Evolutionary conservation across 2,329 filamentous ascomycete genomes (phyloP).

Genomic region (Aspergillus niger): DNA sequence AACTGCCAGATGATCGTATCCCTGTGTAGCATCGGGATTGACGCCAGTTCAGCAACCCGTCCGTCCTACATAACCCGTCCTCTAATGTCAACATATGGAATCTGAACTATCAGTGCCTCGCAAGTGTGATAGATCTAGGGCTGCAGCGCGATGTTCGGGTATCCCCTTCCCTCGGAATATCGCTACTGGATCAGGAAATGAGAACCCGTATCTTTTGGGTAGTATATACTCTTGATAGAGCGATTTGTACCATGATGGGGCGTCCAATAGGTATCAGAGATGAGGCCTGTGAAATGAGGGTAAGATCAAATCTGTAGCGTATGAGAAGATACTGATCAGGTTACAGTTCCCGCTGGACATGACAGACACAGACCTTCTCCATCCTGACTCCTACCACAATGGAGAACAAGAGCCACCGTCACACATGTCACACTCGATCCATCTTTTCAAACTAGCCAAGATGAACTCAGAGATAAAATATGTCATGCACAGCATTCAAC

Average conservation of each 20-base stretch:
- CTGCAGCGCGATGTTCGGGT: slow-evolving; percentile 54
- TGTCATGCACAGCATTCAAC: slow-evolving; percentile 56
- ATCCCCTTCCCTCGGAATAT: slow-evolving; percentile 41
- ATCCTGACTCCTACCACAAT: slow-evolving; percentile 6
- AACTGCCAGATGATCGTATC: neutral
- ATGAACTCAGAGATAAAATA: slow-evolving; percentile 63
- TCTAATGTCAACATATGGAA: slow-evolving; percentile 57
- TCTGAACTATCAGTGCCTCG: slow-evolving; percentile 58
- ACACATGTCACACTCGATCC: slow-evolving; percentile 49
- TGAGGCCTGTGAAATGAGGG: slow-evolving; percentile 57
- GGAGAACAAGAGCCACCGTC: slow-evolving; percentile 20
- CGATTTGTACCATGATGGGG: slow-evolving; percentile 59
- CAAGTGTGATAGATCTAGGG: slow-evolving; percentile 54
- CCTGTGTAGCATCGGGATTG: neutral
- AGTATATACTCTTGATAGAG: slow-evolving; percentile 55
- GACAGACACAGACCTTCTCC: slow-evolving; percentile 11
- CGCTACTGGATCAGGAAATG: slow-evolving; percentile 55
- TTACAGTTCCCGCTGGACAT: slow-evolving; percentile 22
- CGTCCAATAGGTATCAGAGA: slow-evolving; percentile 58
- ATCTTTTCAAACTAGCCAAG: slow-evolving; percentile 47
- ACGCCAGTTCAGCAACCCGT: too few relatives aligned
- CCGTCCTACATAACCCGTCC: slow-evolving; percentile 50
- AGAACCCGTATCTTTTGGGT: slow-evolving; percentile 60
- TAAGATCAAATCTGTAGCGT: slow-evolving; percentile 25
- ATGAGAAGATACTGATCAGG: neutral